Evolutionary conservation across 306 rosid species (phyloP), one percentile per base, ranked within the genome.

Genomic region (Morella rubra): DNA sequence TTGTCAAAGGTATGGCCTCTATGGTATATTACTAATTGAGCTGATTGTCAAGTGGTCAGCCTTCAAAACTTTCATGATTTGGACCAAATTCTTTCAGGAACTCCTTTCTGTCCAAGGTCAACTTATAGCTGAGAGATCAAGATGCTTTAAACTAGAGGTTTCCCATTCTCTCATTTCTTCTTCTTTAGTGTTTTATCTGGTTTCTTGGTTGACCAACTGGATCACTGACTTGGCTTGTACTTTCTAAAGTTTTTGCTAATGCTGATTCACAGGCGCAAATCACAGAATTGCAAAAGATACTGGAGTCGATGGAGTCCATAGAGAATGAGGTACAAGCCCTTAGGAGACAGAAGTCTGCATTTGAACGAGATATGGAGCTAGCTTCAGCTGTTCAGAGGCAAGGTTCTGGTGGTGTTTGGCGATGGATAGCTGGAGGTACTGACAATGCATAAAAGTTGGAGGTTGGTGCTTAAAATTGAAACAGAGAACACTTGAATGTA

Each of bases 141-240:
- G 99, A 83, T 96, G 98, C 85, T 96, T 92, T 77, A 92, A 88
- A 64, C 80, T 92, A 65, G 99, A 96, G 99, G 99, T 95, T 65
- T 46, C 55, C 54, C 47, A 66, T 64, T 68, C 53, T 15, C 13
- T 41, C 78, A 59, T 65, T 75, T 46, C 69, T 8, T 55, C 44
- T 19, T 74, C 46, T 70, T 58, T 69, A 75, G 62, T 45, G 37
- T 44, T 71, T 19, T 62, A 19, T 45, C 41, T 58, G 12, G 15
- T 27, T 16, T 19, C 11, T 45, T 19, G 10, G 45, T 19, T 69
- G n/a, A 45, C 61, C 15, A 32, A 54, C 52, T 71, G 12, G 71
- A 40, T 55, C 11, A 27, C 44, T 71, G 8, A 52, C 64, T 40
- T 13, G 6, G 24, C 13, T 64, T 77, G 22, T 22, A 32, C 37